phyloP scores from a whole-genome alignment of 2,329 filamentous ascomycete species.

The Ustulina deusta region DNA sequence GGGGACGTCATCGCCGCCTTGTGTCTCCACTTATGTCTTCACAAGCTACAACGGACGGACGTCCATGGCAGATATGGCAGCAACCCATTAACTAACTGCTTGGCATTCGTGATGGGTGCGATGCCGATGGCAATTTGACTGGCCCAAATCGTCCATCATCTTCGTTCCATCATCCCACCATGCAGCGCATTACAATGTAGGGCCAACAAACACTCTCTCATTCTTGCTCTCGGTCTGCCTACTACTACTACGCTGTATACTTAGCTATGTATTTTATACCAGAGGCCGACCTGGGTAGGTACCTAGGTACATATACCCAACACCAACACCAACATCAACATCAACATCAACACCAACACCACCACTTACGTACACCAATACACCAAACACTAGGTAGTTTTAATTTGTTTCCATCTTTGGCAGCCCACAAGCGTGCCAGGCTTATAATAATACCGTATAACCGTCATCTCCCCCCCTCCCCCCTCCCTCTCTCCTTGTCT shows the following conservation, averaged over 20 bases:
- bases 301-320: background rate
- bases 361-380: no score
- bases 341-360: background rate
- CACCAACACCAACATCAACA: conserved; percentile 1
- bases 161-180: background rate
- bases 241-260: no score
- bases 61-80: background rate
- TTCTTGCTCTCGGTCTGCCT: no score
- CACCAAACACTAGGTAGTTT: no score
- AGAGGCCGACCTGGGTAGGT: no score
- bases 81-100: background rate
- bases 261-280: no score
- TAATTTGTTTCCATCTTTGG: conserved; percentile 11
- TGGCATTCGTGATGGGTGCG: conserved; percentile 16
- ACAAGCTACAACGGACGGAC: conserved; percentile 24
- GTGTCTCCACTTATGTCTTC: conserved; percentile 27
- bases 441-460: background rate
- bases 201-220: no score
- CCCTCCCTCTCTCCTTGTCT: background rate
- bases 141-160: conserved; percentile 7
- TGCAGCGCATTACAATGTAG: background rate
- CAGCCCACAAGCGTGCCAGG: conserved; percentile 15
- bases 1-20: conserved; percentile 32
- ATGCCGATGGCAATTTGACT: conserved; percentile 15
- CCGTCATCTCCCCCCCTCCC: background rate